Conservation (phyloP, 2,329 filamentous ascomycete genomes). For the Cryphonectria radicalis region DNA sequence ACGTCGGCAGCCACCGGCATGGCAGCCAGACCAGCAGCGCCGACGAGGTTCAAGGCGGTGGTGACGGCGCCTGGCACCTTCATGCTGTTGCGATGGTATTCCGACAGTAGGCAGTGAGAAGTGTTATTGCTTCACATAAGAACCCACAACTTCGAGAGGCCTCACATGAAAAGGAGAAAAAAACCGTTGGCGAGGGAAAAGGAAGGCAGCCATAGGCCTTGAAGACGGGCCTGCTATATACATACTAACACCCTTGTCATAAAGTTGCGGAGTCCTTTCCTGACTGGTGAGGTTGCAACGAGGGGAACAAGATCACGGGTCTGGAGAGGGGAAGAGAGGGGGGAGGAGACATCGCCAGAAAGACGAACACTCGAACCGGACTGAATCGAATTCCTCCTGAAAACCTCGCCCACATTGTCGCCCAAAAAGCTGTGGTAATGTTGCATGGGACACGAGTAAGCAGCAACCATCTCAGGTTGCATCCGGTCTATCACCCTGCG, state of each 20-base stretch:
- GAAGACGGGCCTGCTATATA: background rate
- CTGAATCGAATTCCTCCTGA: background rate
- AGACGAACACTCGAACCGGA: background rate
- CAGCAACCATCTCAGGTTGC: constrained; percentile 5
- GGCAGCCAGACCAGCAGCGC: background rate
- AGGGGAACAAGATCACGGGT: background rate
- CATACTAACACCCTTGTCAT: background rate
- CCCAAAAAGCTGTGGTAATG: background rate
- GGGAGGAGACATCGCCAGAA: background rate
- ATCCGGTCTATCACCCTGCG: constrained; percentile 6
- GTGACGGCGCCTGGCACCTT: background rate
- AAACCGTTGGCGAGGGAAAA: background rate
- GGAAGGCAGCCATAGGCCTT: background rate
- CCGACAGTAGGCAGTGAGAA: background rate
- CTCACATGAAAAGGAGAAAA: background rate
- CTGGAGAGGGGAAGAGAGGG: background rate
- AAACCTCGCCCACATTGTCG: background rate
- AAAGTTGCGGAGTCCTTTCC: background rate
- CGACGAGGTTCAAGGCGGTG: background rate
- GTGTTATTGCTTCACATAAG: background rate
- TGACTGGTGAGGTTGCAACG: background rate
- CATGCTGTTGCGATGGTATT: background rate
- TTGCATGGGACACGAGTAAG: constrained; percentile 3
- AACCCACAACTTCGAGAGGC: background rate
- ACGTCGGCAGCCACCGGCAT: constrained; percentile 3